Evolutionary conservation across 1,284 basidiomycete species (phyloP).

Genomic region (Naganishia sp.): DNA sequence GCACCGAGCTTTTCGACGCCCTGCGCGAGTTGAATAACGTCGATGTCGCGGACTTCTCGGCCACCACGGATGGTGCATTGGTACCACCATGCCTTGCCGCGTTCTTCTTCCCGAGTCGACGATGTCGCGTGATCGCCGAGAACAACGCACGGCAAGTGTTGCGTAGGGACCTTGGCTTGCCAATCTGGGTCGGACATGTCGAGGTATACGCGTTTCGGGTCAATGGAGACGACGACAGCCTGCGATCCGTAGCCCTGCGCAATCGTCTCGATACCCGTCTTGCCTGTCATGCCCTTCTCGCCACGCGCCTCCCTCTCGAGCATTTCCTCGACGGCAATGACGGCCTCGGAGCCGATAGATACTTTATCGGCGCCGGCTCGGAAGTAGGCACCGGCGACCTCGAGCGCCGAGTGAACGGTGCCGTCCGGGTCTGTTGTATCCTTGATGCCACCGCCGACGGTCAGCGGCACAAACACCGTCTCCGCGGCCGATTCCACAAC

Average conservation of each 20-base stretch:
- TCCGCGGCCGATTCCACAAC: slow-evolving; percentile 88
- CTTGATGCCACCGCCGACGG: slow-evolving; percentile 98
- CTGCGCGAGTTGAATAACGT: slow-evolving; percentile 84
- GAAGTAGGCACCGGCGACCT: slow-evolving; percentile 96
- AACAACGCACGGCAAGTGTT: slow-evolving; percentile 47
- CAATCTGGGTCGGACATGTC: slow-evolving; percentile 64
- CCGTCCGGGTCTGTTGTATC: slow-evolving; percentile 95
- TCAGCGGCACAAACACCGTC: slow-evolving; percentile 94
- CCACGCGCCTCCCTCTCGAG: slow-evolving; percentile 59
- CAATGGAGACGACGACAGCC: slow-evolving; percentile 96
- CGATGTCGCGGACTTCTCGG: slow-evolving; percentile 81
- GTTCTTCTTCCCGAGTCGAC: slow-evolving; percentile 59
- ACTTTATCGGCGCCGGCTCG: slow-evolving; percentile 93
- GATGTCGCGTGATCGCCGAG: slow-evolving; percentile 57
- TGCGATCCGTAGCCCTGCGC: slow-evolving; percentile 89
- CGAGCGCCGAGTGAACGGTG: slow-evolving; percentile 77
- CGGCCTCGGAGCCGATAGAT: slow-evolving; percentile 93
- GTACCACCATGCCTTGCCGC: slow-evolving; percentile 94
- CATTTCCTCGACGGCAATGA: slow-evolving; percentile 85
- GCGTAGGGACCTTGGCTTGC: slow-evolving; percentile 63
- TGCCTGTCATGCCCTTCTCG: slow-evolving; percentile 56
- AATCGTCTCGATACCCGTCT: slow-evolving; percentile 90
- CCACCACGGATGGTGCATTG: slow-evolving; percentile 96
- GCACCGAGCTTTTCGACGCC: slow-evolving; percentile 89
- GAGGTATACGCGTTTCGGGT: slow-evolving; percentile 88